Evolutionary conservation across 2,329 filamentous ascomycete genomes (phyloP), one percentile per base, ranked within the genome.

Genomic region (Talaromyces verruculosus): DNA sequence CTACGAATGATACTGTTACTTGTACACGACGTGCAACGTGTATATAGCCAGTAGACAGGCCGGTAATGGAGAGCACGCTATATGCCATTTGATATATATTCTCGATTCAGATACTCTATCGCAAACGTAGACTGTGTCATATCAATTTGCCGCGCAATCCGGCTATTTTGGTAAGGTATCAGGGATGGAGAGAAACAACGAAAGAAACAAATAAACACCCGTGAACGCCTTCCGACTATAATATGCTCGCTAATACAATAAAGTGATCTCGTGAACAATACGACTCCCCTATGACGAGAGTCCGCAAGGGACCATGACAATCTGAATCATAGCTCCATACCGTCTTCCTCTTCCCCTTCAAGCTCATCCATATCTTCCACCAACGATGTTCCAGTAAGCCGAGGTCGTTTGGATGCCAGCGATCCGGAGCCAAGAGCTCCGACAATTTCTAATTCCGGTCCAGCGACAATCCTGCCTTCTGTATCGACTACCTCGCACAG

Each of bases 401-500:
- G 74, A 49, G 73, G 69, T 37, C 71, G 71, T 61, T 78, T 79
- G 10, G 67, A 71, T 66, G 77, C 82, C 68, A 80, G 76, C 65
- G 78, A 77, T n/a, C 81, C 83, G 8, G 81, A 79, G 33, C 82
- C 83, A 30, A 87, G 76, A 5, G 82, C 84, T 11, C 84, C 85
- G 2, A 88, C 82, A 66, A 84, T 80, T 69, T 89, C 88, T 15
- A 96, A 82, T 76, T 97, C 93, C 68, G 96, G 91, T 51, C 94
- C 94, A 63, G 91, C 91, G 5, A 98, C 85, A 6, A 99, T 90
- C 30, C 94, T 86, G n/a, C 93, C 93, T 74, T 98, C 95, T 72
- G 89, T 90, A 77, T 97, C 93, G 51, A 97, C 91, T 75, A 97
- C 93, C 77, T 97, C 92, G 64, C 92, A 96, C 10, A 99, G 85